These are phyloP conservation scores for Claviceps sp. DNA, from an alignment of 2,329 filamentous ascomycete species.

Conservation along the genomic window DNA sequence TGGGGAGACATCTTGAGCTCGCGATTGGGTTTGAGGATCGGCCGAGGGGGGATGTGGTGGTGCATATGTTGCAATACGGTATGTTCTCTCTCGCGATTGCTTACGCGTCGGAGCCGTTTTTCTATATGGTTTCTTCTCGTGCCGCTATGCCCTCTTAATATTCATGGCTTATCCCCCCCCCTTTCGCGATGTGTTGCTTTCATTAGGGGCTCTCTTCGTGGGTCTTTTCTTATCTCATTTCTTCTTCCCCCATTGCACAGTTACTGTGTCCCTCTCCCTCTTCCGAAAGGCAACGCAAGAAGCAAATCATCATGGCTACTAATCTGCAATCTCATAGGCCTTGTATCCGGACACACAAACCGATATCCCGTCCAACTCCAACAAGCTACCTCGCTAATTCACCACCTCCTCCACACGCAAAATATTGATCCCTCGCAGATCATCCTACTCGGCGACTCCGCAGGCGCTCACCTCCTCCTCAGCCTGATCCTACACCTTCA, in stretches of 20 bases:
- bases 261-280: no score
- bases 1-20: conserved; percentile 1
- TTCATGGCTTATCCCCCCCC: no score
- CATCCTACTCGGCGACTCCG: conserved; percentile 4
- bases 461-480: conserved; percentile 3
- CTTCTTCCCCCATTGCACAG: not conserved
- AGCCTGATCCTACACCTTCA: conserved; percentile 2
- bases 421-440: conserved; percentile 1
- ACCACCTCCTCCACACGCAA: not conserved
- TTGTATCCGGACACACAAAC: not conserved
- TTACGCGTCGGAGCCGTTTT: no score
- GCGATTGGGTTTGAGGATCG: not conserved
- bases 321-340: not conserved
- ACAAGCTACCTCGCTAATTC: conserved; percentile 1
- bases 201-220: no score
- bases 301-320: not conserved
- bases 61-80: conserved; percentile 3
- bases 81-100: not conserved
- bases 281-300: no score
- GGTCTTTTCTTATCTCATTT: not conserved
- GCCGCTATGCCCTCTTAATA: no score
- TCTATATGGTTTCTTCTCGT: no score
- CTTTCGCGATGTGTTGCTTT: no score
- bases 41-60: not conserved
- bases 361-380: conserved; percentile 4